A percentile compares a stretch with the other conserved stretches of the same genome.
These are phyloP conservation scores for Asterophora parasitica DNA, from an alignment of 768 basidiomycete species.

Conservation along the genomic window DNA sequence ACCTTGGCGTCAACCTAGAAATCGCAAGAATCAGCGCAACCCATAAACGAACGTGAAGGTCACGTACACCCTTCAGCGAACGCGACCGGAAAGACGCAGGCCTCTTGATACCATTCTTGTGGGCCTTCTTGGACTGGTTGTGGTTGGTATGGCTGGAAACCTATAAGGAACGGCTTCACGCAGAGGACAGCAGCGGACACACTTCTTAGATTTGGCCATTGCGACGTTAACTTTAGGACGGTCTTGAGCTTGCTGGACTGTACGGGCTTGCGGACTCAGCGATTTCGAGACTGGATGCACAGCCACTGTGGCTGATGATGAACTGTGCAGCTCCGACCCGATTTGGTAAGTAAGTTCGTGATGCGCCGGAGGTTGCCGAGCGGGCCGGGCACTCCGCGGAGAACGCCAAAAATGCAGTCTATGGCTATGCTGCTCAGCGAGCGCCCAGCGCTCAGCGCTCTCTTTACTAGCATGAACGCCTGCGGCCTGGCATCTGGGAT, in stretches of 20 bases:
- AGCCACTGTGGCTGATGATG: slow-evolving; percentile 39
- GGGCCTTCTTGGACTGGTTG: slow-evolving; percentile 96
- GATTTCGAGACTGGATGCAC: slow-evolving; percentile 21
- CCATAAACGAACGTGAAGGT: slow-evolving; percentile 5
- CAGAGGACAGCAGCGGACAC: slow-evolving; percentile 20
- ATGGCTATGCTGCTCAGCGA: not conserved
- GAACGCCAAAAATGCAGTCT: not conserved
- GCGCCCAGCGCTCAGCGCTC: too few relatives aligned
- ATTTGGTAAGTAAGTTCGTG: slow-evolving; percentile 7
- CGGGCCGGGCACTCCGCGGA: too few relatives aligned
- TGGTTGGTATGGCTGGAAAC: slow-evolving; percentile 77
- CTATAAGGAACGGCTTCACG: not conserved
- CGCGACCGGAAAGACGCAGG: slow-evolving; percentile 68
- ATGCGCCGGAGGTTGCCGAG: slow-evolving; percentile 5
- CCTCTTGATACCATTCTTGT: slow-evolving; percentile 95
- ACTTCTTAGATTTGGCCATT: slow-evolving; percentile 99
- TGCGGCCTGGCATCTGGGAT: too few relatives aligned
- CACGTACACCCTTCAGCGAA: slow-evolving; percentile 88
- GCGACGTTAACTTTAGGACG: slow-evolving; percentile 28
- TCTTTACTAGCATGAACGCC: too few relatives aligned
- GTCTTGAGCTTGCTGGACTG: slow-evolving; percentile 24
- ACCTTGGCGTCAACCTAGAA: slow-evolving; percentile 80
- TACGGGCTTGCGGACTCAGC: slow-evolving; percentile 11
- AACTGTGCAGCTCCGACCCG: slow-evolving; percentile 32
- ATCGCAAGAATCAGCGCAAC: slow-evolving; percentile 4